Base-by-base conservation (phyloP, 2,329 filamentous ascomycete species). In the Ceratocystis cubensis region DNA sequence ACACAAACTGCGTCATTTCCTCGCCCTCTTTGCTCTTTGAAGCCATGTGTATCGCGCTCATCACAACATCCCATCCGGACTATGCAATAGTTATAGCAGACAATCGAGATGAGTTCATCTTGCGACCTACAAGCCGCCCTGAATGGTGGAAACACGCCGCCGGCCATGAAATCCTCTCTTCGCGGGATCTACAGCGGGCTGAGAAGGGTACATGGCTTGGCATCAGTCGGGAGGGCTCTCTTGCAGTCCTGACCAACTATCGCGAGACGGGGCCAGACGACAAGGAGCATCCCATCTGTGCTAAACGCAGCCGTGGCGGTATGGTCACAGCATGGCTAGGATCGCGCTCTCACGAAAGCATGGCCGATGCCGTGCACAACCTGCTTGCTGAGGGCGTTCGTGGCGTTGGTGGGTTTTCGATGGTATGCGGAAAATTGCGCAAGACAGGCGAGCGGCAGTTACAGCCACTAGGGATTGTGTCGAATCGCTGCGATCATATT, bases 71-170 rank as follows among this genome's bases (percentile, higher is more conserved):
- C 59, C 88, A 92, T 73, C 88, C 89, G 8, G 79, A 82, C 70
- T 92, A 92, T 75, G 81, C 87, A 30, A 80, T 92, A 68, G 88
- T 93, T 71, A 77, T 89, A 68, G 79, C 91, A 73, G 84, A 91
- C 76, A 93, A 93, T 74, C 83, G 89, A 71, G 89, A 93, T 77
- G 88, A 87, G 73, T 87, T 82, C 75, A 83, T 87, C 69, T 78
- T 86, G 15, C 80, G 84, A 33, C 84, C 84, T 3, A 87, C 84
- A 1, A 84, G 81, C 64, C 78, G 82, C 67, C 84, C 84, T 5
- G 80, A 85, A 73, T 87, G 84, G 84, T 87, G 84, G 84, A 79
- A 74, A 56, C 79, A 79, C 68, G 73, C 74, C 22, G 72, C 73
- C 48, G 76, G 77, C 41, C 77, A 77, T 15, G 70, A 78, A 67